Evolutionary conservation across 768 basidiomycete species (phyloP).

Genomic region (Pholiota conissans): DNA sequence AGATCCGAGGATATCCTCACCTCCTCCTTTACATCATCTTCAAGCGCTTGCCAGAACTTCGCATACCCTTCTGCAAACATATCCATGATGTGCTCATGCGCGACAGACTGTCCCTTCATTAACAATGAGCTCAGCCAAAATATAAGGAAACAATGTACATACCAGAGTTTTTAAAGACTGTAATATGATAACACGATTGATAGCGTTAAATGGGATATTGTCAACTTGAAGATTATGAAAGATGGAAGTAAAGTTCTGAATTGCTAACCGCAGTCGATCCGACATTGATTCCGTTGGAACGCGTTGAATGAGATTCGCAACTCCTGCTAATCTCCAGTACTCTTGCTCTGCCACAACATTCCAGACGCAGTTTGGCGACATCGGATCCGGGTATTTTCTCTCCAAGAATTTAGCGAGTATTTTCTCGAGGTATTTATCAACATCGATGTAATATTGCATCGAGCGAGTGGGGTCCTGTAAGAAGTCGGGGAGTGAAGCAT

Average conservation of each 20-base stretch:
- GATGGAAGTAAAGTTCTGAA: neutral
- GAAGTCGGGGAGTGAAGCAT: slow-evolving; percentile 9
- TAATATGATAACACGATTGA: too few relatives aligned
- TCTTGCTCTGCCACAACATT: neutral
- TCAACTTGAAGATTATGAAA: neutral
- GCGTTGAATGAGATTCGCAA: too few relatives aligned
- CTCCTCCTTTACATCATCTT: too few relatives aligned
- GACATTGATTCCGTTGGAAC: neutral
- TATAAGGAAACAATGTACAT: too few relatives aligned
- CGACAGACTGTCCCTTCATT: too few relatives aligned
- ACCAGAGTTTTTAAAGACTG: too few relatives aligned
- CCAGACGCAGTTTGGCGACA: neutral
- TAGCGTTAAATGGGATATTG: too few relatives aligned
- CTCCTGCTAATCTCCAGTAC: neutral
- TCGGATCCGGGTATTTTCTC: neutral
- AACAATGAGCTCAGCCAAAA: too few relatives aligned
- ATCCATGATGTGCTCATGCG: too few relatives aligned
- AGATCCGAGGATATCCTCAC: too few relatives aligned
- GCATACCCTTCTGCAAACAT: too few relatives aligned
- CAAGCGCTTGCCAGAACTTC: too few relatives aligned
- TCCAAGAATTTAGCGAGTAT: neutral
- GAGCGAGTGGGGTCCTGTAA: neutral
- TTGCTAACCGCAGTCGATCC: neutral
- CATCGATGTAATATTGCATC: neutral
- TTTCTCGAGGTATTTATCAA: neutral